phyloP scores from a whole-genome alignment of 202 grass and related monocot species.

The Alloteropsis angusta region DNA sequence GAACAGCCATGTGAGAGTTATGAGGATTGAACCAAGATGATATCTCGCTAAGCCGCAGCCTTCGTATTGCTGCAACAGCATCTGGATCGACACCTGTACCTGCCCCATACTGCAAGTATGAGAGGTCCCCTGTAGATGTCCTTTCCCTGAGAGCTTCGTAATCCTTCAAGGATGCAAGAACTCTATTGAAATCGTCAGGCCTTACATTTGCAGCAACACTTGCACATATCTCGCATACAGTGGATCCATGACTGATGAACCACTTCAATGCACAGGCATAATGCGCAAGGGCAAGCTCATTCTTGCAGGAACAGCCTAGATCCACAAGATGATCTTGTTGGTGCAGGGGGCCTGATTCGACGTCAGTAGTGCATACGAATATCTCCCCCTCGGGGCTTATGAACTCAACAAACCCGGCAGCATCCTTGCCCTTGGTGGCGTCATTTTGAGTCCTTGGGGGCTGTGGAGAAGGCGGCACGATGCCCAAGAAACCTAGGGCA shows the following conservation, averaged over 20 bases:
- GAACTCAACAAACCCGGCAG: conserved; percentile 44
- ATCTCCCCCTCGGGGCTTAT: conserved; percentile 77
- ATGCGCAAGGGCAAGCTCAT: conserved; percentile 70
- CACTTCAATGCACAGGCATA: conserved; percentile 93
- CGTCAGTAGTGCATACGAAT: conserved; percentile 58
- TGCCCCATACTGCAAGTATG: conserved; percentile 26
- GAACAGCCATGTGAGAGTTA: conserved; percentile 34
- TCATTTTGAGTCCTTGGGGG: not conserved
- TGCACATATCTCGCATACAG: conserved; percentile 78
- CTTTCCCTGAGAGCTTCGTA: conserved; percentile 67
- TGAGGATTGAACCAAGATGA: conserved; percentile 85
- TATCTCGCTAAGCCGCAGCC: conserved; percentile 74
- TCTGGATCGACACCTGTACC: conserved; percentile 57
- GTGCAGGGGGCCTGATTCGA: conserved; percentile 53
- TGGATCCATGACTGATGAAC: conserved; percentile 86
- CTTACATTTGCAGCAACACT: conserved; percentile 49
- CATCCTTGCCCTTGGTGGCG: not conserved
- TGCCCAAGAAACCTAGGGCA: conserved; percentile 63
- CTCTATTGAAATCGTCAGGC: conserved; percentile 60
- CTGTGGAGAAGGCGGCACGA: conserved; percentile 33
- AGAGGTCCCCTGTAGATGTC: conserved; percentile 55
- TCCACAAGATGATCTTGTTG: conserved; percentile 49
- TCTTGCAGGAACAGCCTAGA: conserved; percentile 91
- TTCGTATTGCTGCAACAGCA: conserved; percentile 72
- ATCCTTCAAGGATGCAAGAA: conserved; percentile 69